Conservation (phyloP, 208 protist species). For the Leishmania major region DNA sequence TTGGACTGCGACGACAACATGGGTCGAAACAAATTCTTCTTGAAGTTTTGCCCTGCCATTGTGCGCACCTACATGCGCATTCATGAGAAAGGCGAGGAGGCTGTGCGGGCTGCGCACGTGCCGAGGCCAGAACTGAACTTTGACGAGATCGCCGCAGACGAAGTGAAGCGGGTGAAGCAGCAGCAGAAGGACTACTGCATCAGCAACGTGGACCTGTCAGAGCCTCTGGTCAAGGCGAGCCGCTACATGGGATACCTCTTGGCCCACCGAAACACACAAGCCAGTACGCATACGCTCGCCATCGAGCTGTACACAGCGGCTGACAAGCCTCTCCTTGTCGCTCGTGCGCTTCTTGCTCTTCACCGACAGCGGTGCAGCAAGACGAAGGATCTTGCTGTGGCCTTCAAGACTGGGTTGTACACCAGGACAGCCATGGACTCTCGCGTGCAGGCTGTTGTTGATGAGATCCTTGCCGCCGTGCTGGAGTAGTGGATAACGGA, state of each 20-base stretch:
- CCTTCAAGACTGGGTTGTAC: conserved; percentile 54
- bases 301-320: conserved; percentile 68
- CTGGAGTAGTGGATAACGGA: neutral
- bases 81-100: conserved; percentile 68
- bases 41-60: conserved; percentile 68
- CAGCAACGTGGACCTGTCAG: conserved; percentile 59
- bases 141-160: conserved; percentile 42
- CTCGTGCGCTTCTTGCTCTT: conserved; percentile 52
- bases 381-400: conserved; percentile 31
- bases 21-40: conserved; percentile 79
- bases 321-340: conserved; percentile 69
- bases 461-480: conserved; percentile 38
- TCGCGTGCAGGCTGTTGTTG: conserved; percentile 61
- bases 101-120: conserved; percentile 68
- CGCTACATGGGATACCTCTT: conserved; percentile 74
- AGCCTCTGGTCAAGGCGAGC: conserved; percentile 76
- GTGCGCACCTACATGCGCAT: conserved; percentile 83
- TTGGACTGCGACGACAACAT: conserved; percentile 81
- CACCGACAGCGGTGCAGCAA: conserved; percentile 39
- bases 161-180: conserved; percentile 68
- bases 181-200: conserved; percentile 68
- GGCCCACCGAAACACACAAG: conserved; percentile 38
- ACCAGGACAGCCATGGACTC: conserved; percentile 32
- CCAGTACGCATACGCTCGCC: conserved; percentile 66
- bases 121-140: conserved; percentile 60